These are phyloP conservation scores for Thoreauomyces humboldtii DNA, from an alignment of 192 early-diverging fungal species.

Conservation along the genomic window DNA sequence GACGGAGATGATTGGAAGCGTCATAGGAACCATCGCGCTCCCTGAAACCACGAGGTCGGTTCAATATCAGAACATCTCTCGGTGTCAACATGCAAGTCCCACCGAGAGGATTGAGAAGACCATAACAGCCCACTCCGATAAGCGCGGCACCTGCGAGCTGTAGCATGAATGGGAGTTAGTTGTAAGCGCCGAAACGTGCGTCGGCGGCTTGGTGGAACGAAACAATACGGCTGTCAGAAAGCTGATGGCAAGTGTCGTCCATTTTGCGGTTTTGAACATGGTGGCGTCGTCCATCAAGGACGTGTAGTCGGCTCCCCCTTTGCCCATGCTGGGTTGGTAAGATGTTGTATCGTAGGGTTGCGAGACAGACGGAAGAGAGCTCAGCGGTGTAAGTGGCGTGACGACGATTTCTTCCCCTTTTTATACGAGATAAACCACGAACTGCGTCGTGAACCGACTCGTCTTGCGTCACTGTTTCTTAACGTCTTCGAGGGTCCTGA, in stretches of 20 bases:
- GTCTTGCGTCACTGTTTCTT: too few relatives aligned
- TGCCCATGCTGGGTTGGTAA: slow-evolving; percentile 5
- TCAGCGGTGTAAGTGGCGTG: too few relatives aligned
- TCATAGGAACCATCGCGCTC: slow-evolving; percentile 39
- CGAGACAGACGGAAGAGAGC: too few relatives aligned
- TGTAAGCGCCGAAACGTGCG: not conserved
- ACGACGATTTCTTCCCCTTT: too few relatives aligned
- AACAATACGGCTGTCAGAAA: slow-evolving; percentile 15
- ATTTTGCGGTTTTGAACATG: slow-evolving; percentile 16
- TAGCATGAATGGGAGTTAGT: not conserved
- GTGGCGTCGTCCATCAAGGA: not conserved
- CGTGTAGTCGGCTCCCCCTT: slow-evolving; percentile 1
- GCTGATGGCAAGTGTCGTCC: slow-evolving; percentile 13
- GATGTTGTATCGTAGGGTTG: too few relatives aligned
- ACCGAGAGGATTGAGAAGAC: slow-evolving; percentile 31
- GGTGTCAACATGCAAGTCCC: not conserved
- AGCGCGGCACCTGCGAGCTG: slow-evolving; percentile 28
- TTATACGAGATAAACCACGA: too few relatives aligned
- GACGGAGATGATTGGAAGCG: slow-evolving; percentile 41
- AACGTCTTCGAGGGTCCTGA: too few relatives aligned
- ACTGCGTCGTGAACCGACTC: too few relatives aligned
- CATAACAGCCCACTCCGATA: slow-evolving; percentile 41
- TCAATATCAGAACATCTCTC: not conserved
- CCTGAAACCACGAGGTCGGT: not conserved
- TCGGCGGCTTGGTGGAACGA: not conserved